These are phyloP conservation scores for Hygrophorus pudorinus DNA, from an alignment of 768 basidiomycete genomes.

Conservation along the genomic window DNA sequence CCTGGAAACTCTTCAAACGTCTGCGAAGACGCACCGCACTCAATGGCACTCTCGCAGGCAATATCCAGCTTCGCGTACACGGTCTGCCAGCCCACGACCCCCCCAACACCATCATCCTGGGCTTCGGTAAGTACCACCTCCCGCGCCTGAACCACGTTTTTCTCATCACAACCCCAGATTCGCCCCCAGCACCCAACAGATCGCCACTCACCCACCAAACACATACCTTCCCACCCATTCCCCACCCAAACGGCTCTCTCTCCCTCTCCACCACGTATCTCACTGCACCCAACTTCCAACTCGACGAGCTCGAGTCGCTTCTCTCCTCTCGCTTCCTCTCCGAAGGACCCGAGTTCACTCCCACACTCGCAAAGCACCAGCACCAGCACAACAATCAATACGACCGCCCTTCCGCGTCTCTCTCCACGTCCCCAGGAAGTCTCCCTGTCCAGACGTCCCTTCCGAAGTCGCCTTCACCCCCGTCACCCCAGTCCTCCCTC, in stretches of 20 bases:
- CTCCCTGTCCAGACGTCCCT: background rate
- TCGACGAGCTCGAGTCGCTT: slow-evolving; percentile 70
- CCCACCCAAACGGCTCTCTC: slow-evolving; percentile 59
- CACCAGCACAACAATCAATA: too few species aligned
- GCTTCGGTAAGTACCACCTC: slow-evolving; percentile 22
- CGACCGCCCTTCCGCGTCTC: too few species aligned
- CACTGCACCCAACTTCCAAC: slow-evolving; percentile 53
- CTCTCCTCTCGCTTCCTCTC: slow-evolving; percentile 66
- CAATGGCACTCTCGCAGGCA: slow-evolving; percentile 27
- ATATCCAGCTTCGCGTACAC: slow-evolving; percentile 41
- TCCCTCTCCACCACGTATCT: slow-evolving; percentile 57
- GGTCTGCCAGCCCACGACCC: slow-evolving; percentile 25
- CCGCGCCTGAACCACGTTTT: background rate
- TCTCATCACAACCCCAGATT: slow-evolving; percentile 17
- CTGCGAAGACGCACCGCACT: slow-evolving; percentile 37
- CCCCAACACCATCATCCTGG: slow-evolving; percentile 16
- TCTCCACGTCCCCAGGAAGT: slow-evolving; percentile 31
- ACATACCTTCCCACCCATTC: slow-evolving; percentile 56
- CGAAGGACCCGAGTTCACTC: slow-evolving; percentile 57
- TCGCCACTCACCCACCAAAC: slow-evolving; percentile 35
- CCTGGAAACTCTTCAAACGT: slow-evolving; percentile 65
- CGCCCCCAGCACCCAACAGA: slow-evolving; percentile 27
- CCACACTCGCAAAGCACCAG: slow-evolving; percentile 58
- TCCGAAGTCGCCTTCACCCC: slow-evolving; percentile 1
- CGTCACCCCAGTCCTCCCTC: slow-evolving; percentile 13